These are phyloP conservation scores for Hura crepitans DNA, from an alignment of 441 rosid genomes.

Conservation along the genomic window DNA sequence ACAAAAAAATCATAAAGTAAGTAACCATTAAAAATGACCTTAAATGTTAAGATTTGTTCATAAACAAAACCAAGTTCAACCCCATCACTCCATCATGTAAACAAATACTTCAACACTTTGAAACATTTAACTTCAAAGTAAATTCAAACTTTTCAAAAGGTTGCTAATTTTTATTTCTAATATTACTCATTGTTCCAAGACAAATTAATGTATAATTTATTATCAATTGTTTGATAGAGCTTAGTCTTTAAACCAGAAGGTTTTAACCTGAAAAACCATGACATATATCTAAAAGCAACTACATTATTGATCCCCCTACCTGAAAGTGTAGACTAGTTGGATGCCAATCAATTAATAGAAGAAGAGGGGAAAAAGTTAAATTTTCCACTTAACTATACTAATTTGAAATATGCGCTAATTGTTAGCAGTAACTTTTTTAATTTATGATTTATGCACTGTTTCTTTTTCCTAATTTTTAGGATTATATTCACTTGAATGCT, in stretches of 20 bases:
- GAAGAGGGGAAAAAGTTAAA: slow-evolving; percentile 10
- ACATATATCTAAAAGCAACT: slow-evolving; percentile 84
- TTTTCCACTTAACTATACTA: background rate
- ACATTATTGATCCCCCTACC: slow-evolving; percentile 64
- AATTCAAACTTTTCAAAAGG: background rate
- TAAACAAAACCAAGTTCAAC: slow-evolving; percentile 5
- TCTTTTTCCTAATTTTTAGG: no score
- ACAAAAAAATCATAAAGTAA: slow-evolving; percentile 20
- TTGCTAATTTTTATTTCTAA: background rate
- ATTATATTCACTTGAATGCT: no score
- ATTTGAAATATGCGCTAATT: background rate
- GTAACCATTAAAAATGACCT: background rate
- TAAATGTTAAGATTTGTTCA: background rate
- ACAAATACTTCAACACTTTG: background rate
- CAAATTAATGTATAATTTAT: slow-evolving; percentile 13
- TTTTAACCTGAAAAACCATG: slow-evolving; percentile 69
- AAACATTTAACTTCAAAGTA: background rate
- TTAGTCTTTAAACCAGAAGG: slow-evolving; percentile 59
- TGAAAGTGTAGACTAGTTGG: slow-evolving; percentile 66
- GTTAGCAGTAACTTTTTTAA: no score
- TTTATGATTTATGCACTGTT: no score
- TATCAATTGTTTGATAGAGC: slow-evolving; percentile 64
- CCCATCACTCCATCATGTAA: background rate
- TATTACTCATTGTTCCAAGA: background rate
- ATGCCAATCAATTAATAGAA: slow-evolving; percentile 65